Conservation (phyloP, 164 flowering plant genomes). For the Kingdonia uniflora region DNA sequence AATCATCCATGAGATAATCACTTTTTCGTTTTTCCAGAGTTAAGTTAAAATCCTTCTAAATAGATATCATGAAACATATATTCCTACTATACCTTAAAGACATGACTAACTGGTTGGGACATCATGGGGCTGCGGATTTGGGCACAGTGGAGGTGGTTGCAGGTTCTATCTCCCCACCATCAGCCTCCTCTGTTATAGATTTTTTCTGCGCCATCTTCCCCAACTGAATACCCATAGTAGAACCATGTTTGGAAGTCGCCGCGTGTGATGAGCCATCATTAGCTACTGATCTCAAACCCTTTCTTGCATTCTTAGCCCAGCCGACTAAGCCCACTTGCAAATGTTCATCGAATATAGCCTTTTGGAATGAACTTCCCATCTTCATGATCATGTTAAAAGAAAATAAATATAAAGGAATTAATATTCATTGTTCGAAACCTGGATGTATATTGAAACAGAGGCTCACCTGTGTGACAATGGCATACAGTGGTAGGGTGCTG, state of each 20-base stretch:
- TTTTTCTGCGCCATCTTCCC: conserved; percentile 6
- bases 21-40: too few species aligned
- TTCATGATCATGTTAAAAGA: conserved; percentile 11
- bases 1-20: too few species aligned
- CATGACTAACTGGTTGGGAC: too few species aligned
- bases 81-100: too few species aligned
- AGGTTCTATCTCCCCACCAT: background rate
- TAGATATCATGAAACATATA: too few species aligned
- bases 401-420: background rate
- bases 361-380: conserved; percentile 58
- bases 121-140: background rate
- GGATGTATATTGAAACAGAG: background rate
- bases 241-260: conserved; percentile 12
- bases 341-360: conserved; percentile 36
- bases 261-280: conserved; percentile 14
- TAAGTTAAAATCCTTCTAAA: too few species aligned
- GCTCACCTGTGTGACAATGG: conserved; percentile 51
- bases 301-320: conserved; percentile 45
- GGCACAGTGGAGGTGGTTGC: background rate
- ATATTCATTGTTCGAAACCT: background rate
- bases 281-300: conserved; percentile 12
- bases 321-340: conserved; percentile 30
- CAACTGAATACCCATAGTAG: conserved; percentile 19
- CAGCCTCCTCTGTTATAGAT: conserved; percentile 5
- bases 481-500: conserved; percentile 18